These are phyloP conservation scores for Picochlorum sp. DNA, from an alignment of 139 green algal species.

Conservation along the genomic window DNA sequence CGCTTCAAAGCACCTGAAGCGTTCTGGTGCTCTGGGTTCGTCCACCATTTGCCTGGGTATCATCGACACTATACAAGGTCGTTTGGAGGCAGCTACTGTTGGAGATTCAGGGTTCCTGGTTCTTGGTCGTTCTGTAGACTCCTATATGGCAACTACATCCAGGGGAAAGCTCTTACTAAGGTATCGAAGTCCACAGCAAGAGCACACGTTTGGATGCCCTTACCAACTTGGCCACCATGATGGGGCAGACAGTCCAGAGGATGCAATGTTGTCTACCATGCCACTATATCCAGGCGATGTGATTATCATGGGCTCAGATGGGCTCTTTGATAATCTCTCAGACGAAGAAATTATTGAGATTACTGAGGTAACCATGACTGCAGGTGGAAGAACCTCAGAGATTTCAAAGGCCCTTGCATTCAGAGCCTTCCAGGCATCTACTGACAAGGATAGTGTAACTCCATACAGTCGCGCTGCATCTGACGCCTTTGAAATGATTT, in stretches of 20 bases:
- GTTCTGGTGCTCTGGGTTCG: slow-evolving; percentile 50
- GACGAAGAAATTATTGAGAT: slow-evolving; percentile 52
- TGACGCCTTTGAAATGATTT: slow-evolving; percentile 87
- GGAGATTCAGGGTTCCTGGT: slow-evolving; percentile 81
- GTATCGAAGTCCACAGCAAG: slow-evolving; percentile 74
- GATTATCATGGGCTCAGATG: slow-evolving; percentile 77
- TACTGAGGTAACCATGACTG: slow-evolving; percentile 9
- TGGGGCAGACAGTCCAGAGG: slow-evolving; percentile 35
- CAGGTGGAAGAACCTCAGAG: slow-evolving; percentile 2
- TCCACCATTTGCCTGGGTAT: slow-evolving; percentile 66
- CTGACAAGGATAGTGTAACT: slow-evolving; percentile 59
- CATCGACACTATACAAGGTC: slow-evolving; percentile 56
- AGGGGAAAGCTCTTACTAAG: slow-evolving; percentile 25
- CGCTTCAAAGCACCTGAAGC: slow-evolving; percentile 6
- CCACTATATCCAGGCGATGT: slow-evolving; percentile 62
- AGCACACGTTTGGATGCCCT: slow-evolving; percentile 84
- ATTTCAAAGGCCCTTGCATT: slow-evolving; percentile 45
- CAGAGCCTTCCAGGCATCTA: slow-evolving; percentile 50
- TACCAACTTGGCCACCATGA: slow-evolving; percentile 73
- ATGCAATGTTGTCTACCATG: slow-evolving; percentile 65
- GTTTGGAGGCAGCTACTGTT: slow-evolving; percentile 66
- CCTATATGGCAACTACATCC: background rate
- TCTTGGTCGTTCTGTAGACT: slow-evolving; percentile 22
- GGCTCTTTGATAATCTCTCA: slow-evolving; percentile 83
- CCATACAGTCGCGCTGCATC: slow-evolving; percentile 73